Evolutionary conservation across 805 yeast species (phyloP), one percentile per base, ranked within the genome.

Genomic region (Zygotorulaspora florentina): DNA sequence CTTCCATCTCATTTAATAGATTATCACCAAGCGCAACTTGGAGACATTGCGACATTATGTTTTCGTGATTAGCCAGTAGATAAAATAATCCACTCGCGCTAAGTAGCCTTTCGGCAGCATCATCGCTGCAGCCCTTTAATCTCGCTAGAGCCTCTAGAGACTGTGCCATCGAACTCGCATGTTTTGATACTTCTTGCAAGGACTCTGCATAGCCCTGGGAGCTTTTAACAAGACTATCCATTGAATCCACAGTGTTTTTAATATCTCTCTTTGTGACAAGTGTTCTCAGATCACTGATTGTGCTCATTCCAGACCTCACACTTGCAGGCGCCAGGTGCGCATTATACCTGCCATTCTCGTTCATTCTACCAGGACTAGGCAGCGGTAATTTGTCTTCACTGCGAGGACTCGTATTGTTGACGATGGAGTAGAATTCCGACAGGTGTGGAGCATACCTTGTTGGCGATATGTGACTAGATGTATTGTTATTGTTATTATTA

Each of bases 11-110:
- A 4, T 65, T 60, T 11, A 54, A 51, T 29, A 85, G 66, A 0
- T 87, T 86, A 12, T 62, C 68, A 43, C 75, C 79, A 55, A 87
- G 78, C 28, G 75, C 71, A n/a, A 70, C 58, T n/a, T 68, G 65
- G 1, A 87, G 62, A 38, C 80, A 66, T 43, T 79, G 69, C 12
- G 87, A 75, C 53, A 88, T 70, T 11, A 88, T 78, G 50, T 81
- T 82, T 50, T 85, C 84, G 59, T 87, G 93, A 60, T 86, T 87
- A 0, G 91, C 81, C 15, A 86, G 75, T 35, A 88, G 70, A 57
- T 78, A 81, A 54, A 86, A 90, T 44, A 88, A 68, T 0, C 96
- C 95, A 35, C 88, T 83, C 2, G 90, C 85, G 40, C 80, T 75
- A 54, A 80, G 66, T 12, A 87, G 62, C 8, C 87, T 87, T 52